These are phyloP conservation scores for Eucalyptus leucophloia DNA, from an alignment of 345 rosid species.

Conservation along the genomic window DNA sequence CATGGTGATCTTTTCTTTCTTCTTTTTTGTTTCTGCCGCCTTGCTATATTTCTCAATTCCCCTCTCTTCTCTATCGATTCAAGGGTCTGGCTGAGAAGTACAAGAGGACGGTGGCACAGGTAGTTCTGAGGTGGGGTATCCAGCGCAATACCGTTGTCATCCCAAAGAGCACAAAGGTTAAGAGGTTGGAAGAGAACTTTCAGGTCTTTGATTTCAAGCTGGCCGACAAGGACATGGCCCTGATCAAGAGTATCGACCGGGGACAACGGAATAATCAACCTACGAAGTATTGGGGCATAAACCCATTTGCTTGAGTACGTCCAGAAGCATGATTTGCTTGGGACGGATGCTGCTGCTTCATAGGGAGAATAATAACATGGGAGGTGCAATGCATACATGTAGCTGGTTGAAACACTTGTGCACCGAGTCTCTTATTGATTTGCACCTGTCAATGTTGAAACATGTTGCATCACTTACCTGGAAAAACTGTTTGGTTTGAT, in stretches of 20 bases:
- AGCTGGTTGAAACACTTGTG: not conserved
- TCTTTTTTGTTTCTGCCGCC: not conserved
- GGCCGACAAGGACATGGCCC: constrained; percentile 59
- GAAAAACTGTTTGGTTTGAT: not conserved
- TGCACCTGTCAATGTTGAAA: not conserved
- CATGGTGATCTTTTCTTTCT: not conserved
- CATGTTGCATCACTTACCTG: not conserved
- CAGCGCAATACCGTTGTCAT: constrained; percentile 66
- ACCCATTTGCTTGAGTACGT: constrained; percentile 46
- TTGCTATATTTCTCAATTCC: not conserved
- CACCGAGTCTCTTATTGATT: not conserved
- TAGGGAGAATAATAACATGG: not conserved
- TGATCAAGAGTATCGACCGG: constrained; percentile 43
- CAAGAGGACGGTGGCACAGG: constrained; percentile 63
- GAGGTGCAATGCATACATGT: not conserved
- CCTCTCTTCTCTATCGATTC: not conserved
- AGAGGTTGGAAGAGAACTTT: constrained; percentile 60
- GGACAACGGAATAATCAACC: constrained; percentile 67
- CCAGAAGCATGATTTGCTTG: not conserved
- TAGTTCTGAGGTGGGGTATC: constrained; percentile 71
- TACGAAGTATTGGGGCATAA: constrained; percentile 69
- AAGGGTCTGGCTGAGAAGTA: constrained; percentile 75
- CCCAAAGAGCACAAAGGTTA: constrained; percentile 59
- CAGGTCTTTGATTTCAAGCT: constrained; percentile 54
- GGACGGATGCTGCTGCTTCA: not conserved